Evolutionary conservation across 1,284 basidiomycete genomes (phyloP).

Genomic region (Anthracocystis walkeri): DNA sequence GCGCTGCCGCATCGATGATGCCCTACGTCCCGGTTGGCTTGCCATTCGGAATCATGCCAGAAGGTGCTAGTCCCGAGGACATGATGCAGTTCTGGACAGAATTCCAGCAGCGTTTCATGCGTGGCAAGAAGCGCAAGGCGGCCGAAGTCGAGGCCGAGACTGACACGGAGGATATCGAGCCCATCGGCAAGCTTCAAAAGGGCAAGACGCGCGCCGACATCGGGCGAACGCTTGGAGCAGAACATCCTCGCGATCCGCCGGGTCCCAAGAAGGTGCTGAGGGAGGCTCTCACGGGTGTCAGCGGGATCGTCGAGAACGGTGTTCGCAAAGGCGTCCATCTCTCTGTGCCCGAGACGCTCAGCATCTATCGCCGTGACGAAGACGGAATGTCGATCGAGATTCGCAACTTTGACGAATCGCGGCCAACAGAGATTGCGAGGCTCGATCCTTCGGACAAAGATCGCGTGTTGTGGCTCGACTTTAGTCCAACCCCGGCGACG

Average conservation of each 20-base stretch:
- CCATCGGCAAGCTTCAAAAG: slow-evolving; percentile 47
- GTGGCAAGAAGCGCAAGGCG: slow-evolving; percentile 50
- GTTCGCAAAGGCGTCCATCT: slow-evolving; percentile 38
- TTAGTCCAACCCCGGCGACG: slow-evolving; percentile 79
- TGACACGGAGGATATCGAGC: slow-evolving; percentile 46
- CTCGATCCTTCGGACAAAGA: slow-evolving; percentile 71
- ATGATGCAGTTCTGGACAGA: slow-evolving; percentile 56
- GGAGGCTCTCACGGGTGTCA: slow-evolving; percentile 26
- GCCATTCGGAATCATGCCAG: slow-evolving; percentile 50
- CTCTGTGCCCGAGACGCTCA: slow-evolving; percentile 42
- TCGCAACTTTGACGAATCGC: slow-evolving; percentile 77
- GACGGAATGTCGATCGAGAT: slow-evolving; percentile 78
- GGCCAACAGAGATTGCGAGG: slow-evolving; percentile 78
- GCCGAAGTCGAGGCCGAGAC: slow-evolving; percentile 24
- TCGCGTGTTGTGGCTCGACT: slow-evolving; percentile 87
- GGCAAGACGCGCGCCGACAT: slow-evolving; percentile 43
- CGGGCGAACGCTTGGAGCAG: slow-evolving; percentile 79
- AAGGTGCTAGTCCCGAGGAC: slow-evolving; percentile 42
- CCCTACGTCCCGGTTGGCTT: slow-evolving; percentile 37
- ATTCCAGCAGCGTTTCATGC: slow-evolving; percentile 44
- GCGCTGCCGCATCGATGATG: slow-evolving; percentile 32
- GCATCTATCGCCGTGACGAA: slow-evolving; percentile 69
- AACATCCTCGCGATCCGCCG: slow-evolving; percentile 74
- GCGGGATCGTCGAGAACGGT: slow-evolving; percentile 44
- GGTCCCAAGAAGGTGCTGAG: slow-evolving; percentile 74